These are phyloP conservation scores for Wallacemonas sp. DNA, from an alignment of 208 protist genomes.

Conservation along the genomic window DNA sequence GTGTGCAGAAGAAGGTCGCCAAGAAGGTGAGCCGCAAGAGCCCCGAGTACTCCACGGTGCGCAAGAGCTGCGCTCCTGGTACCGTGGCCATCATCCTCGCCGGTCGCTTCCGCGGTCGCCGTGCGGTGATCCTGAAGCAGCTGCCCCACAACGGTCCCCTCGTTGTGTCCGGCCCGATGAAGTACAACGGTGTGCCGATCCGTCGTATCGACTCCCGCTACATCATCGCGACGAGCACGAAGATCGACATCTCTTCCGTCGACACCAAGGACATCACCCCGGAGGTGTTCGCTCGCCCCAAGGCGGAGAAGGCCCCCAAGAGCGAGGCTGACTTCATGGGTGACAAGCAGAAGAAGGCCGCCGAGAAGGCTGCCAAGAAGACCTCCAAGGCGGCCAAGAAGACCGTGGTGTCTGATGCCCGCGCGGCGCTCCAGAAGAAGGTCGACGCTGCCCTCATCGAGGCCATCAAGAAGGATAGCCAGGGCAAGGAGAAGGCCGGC, in stretches of 20 bases:
- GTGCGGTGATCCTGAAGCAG: slow-evolving; percentile 98
- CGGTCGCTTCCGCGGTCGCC: slow-evolving; percentile 95
- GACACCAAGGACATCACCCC: slow-evolving; percentile 72
- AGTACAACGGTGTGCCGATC: slow-evolving; percentile 98
- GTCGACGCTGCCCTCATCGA: slow-evolving; percentile 69
- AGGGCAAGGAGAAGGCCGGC: slow-evolving; percentile 71
- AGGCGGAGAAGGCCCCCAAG: slow-evolving; percentile 75
- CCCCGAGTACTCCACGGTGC: slow-evolving; percentile 56
- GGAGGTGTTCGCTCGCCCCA: slow-evolving; percentile 66
- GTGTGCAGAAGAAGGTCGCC: slow-evolving; percentile 31
- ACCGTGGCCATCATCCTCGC: slow-evolving; percentile 90
- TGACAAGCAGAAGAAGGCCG: slow-evolving; percentile 69
- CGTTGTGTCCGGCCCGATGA: slow-evolving; percentile 95
- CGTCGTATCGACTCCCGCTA: slow-evolving; percentile 97
- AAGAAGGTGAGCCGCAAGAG: slow-evolving; percentile 69
- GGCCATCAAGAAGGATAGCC: slow-evolving; percentile 71
- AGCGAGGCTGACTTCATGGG: slow-evolving; percentile 86
- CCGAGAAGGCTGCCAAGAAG: slow-evolving; percentile 73
- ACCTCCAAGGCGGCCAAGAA: slow-evolving; percentile 56
- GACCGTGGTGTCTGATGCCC: slow-evolving; percentile 60
- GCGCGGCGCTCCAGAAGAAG: slow-evolving; percentile 77
- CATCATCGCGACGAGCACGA: slow-evolving; percentile 98
- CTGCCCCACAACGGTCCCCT: slow-evolving; percentile 93
- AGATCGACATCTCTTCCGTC: slow-evolving; percentile 92
- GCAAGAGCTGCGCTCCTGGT: slow-evolving; percentile 58